Conservation (phyloP, 148 eudicot genomes). For the Fagopyrum esculentum region DNA sequence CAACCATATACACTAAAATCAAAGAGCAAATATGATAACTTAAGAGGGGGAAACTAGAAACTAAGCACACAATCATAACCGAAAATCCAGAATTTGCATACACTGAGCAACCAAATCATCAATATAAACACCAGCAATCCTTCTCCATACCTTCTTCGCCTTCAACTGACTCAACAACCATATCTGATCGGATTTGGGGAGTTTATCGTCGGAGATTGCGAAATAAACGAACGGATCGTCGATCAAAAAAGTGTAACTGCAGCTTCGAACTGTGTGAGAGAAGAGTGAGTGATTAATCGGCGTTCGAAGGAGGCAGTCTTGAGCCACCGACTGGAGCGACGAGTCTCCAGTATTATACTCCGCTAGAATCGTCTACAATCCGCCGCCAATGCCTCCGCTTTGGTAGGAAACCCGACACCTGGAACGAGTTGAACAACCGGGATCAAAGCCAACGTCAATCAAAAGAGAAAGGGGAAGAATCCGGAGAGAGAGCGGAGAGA, state of each 20-base stretch:
- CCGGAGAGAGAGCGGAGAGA: too few species aligned
- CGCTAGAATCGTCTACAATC: slow-evolving; percentile 38
- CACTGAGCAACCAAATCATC: too few species aligned
- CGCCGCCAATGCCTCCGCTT: neutral
- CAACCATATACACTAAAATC: too few species aligned
- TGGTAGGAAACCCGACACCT: neutral
- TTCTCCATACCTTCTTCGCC: neutral
- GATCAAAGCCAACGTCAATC: too few species aligned
- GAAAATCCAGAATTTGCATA: too few species aligned
- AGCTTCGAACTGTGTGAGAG: slow-evolving; percentile 42
- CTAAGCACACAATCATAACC: too few species aligned
- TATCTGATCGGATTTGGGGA: slow-evolving; percentile 35
- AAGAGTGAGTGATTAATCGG: slow-evolving; percentile 57
- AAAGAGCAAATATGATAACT: too few species aligned
- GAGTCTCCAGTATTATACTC: slow-evolving; percentile 57
- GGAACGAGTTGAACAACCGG: too few species aligned
- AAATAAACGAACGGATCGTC: slow-evolving; percentile 52
- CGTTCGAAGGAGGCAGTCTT: slow-evolving; percentile 50
- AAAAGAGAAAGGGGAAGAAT: too few species aligned
- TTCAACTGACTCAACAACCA: slow-evolving; percentile 38
- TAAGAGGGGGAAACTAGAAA: too few species aligned
- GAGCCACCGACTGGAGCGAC: slow-evolving; percentile 41
- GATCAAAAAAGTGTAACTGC: slow-evolving; percentile 48
- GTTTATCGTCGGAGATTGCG: slow-evolving; percentile 40
- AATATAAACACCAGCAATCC: too few species aligned